Base-by-base conservation (phyloP, 306 rosid genomes). In the Parietaria judaica region DNA sequence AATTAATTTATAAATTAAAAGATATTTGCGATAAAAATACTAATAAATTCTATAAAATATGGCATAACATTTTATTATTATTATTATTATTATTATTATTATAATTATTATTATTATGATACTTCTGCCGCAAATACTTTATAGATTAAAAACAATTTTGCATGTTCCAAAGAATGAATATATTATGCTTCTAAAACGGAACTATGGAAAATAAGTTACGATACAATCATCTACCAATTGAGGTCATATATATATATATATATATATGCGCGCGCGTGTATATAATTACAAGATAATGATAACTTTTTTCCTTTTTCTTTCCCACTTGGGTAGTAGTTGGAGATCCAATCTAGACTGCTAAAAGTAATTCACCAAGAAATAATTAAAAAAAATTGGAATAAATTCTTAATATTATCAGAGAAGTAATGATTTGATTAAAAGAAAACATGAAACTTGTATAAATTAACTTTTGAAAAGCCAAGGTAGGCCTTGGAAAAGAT, bases 331-430 rank as follows among this genome's bases (percentile, higher is more conserved):
- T 41, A 60, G 64, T 63, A 17, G 64, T 49, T 61, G 31, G 15
- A 47, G 66, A 61, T 61, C 65, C 65, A 61, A 61, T 61, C 65
- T 61, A 46, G 44, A 61, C 53, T 14, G 3, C 31, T 7, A 6
- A 14, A 52, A 52, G 16, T n/a, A 16, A 52, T 7, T 41, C 9
- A 23, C 31, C 31, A 16, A 16, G 16, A 16, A 52, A 15, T 4
- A 13, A 7, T 14, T 14, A 51, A 14, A 11, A 2, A 52, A 51
- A 51, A 14, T 17, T 7, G 15, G 11, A 36, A 37, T 7, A 8
- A 8, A 41, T 5, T 5, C 45, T 41, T 5, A 8, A 41, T 41
- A 5, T 7, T 45, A 61, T 61, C 45, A 5, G 14, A 48, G 11
- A 14, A 14, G 51, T 60, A 8, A 39, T 59, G 12, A 38, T n/a